These are phyloP conservation scores for Hansenula sp. DNA, from an alignment of 1,139 yeast genomes.

Conservation along the genomic window DNA sequence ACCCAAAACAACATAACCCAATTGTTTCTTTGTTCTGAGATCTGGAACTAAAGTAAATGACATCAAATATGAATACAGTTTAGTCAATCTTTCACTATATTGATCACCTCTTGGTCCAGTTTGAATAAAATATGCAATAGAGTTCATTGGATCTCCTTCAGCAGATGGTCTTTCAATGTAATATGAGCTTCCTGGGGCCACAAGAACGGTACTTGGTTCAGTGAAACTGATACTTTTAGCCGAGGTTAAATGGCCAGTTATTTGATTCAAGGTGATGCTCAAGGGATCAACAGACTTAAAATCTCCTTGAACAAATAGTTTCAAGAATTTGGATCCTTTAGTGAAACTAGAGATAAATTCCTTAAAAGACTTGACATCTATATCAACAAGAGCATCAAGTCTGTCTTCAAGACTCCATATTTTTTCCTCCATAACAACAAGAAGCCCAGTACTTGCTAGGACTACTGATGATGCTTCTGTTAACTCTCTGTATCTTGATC, in stretches of 20 bases:
- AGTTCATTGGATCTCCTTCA: constrained; percentile 42
- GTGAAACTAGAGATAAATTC: constrained; percentile 23
- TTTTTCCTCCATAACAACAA: constrained; percentile 47
- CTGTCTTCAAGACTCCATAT: constrained; percentile 50
- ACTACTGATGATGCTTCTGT: constrained; percentile 36
- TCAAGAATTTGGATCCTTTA: constrained; percentile 30
- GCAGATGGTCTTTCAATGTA: constrained; percentile 28
- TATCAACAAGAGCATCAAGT: constrained; percentile 51
- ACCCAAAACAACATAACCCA: constrained; percentile 54
- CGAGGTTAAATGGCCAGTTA: constrained; percentile 8
- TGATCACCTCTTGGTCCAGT: constrained; percentile 41
- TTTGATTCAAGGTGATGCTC: constrained; percentile 16
- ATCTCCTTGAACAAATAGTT: constrained; percentile 48
- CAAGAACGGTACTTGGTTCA: constrained; percentile 32
- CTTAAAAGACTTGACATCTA: constrained; percentile 39
- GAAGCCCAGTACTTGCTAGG: constrained; percentile 41
- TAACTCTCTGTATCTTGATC: constrained; percentile 39
- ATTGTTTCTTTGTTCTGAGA: constrained; percentile 46
- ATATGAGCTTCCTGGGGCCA: constrained; percentile 34
- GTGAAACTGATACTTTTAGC: not conserved
- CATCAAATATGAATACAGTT: constrained; percentile 40
- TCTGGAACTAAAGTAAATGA: constrained; percentile 37
- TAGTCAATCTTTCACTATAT: constrained; percentile 33
- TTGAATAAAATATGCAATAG: constrained; percentile 49
- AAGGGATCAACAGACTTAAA: constrained; percentile 24